A percentile compares a stretch with the other conserved stretches of the same genome.
These are phyloP conservation scores for Saccharomycopsis schoenii DNA, from an alignment of 805 yeast species.

Conservation along the genomic window DNA sequence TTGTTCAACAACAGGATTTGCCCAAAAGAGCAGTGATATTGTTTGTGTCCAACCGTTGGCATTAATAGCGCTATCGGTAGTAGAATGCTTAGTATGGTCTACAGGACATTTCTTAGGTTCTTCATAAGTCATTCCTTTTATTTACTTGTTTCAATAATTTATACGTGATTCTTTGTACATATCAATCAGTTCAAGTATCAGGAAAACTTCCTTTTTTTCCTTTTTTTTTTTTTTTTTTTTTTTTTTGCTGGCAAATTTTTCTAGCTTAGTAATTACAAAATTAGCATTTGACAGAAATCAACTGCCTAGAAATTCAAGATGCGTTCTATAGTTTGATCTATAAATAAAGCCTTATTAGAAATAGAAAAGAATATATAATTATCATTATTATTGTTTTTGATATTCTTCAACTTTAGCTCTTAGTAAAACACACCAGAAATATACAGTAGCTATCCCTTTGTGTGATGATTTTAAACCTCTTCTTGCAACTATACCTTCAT, in stretches of 20 bases:
- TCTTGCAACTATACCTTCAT: constrained; percentile 78
- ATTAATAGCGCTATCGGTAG: neutral
- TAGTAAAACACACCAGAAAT: constrained; percentile 32
- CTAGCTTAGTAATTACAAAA: neutral
- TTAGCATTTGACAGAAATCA: neutral
- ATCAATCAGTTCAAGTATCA: neutral
- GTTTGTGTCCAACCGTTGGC: constrained; percentile 1
- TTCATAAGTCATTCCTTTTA: neutral
- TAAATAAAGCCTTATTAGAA: neutral
- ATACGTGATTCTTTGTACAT: neutral
- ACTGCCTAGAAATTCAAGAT: neutral
- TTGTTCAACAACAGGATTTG: neutral
- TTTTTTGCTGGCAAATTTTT: neutral
- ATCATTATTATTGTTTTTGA: neutral
- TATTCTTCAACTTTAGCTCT: constrained; percentile 3
- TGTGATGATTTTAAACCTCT: constrained; percentile 46
- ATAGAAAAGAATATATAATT: neutral
- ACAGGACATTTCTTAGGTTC: constrained; percentile 9
- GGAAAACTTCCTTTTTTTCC: neutral
- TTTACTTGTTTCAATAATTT: neutral
- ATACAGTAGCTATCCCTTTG: constrained; percentile 41
- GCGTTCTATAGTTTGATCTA: neutral
- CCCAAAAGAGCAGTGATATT: constrained; percentile 9
- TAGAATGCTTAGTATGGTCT: neutral
- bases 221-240: neutral